Evolutionary conservation across 176 grass and related monocot genomes (phyloP).

Genomic region (Thalia dealbata): DNA sequence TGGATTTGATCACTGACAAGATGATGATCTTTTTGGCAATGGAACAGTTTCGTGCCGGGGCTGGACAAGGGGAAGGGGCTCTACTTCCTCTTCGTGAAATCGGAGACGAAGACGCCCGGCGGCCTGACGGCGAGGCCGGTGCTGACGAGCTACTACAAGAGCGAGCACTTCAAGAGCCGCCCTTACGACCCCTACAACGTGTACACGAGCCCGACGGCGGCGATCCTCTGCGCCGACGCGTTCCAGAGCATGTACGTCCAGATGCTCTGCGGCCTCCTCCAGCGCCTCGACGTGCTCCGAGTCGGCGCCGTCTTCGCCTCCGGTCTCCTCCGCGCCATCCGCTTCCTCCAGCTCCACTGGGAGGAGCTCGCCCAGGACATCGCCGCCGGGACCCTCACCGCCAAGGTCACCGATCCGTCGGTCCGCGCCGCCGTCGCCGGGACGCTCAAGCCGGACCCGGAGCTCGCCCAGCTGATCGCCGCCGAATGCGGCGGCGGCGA

Average conservation of each 20-base stretch:
- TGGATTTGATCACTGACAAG: no score
- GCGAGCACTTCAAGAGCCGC: slow-evolving; percentile 78
- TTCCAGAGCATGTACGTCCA: slow-evolving; percentile 99
- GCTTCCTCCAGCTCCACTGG: slow-evolving; percentile 95
- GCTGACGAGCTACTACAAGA: slow-evolving; percentile 99
- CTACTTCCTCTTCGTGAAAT: slow-evolving; percentile 94
- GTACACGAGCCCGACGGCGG: slow-evolving; percentile 77
- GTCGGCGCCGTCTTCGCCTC: slow-evolving; percentile 95
- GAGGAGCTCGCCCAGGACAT: slow-evolving; percentile 55
- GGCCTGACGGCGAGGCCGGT: slow-evolving; percentile 75
- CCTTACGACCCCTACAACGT: slow-evolving; percentile 75
- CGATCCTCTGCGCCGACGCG: slow-evolving; percentile 84
- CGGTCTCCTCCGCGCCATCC: slow-evolving; percentile 85
- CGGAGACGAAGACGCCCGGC: slow-evolving; percentile 81
- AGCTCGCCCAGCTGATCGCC: slow-evolving; percentile 48
- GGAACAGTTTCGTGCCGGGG: slow-evolving; percentile 55
- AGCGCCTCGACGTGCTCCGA: slow-evolving; percentile 80
- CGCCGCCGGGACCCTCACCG: slow-evolving; percentile 38
- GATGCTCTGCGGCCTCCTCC: slow-evolving; percentile 86
- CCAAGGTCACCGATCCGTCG: slow-evolving; percentile 49
- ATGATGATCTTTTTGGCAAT: slow-evolving; percentile 6
- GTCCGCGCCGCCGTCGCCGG: slow-evolving; percentile 57
- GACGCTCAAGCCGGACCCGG: slow-evolving; percentile 46
- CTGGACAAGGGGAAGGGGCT: slow-evolving; percentile 85
- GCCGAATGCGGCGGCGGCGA: slow-evolving; percentile 54